A percentile compares a stretch with the other conserved stretches of the same genome.
Evolutionary conservation across 331 rosid genomes (phyloP).

Genomic region (Cydonia oblonga): DNA sequence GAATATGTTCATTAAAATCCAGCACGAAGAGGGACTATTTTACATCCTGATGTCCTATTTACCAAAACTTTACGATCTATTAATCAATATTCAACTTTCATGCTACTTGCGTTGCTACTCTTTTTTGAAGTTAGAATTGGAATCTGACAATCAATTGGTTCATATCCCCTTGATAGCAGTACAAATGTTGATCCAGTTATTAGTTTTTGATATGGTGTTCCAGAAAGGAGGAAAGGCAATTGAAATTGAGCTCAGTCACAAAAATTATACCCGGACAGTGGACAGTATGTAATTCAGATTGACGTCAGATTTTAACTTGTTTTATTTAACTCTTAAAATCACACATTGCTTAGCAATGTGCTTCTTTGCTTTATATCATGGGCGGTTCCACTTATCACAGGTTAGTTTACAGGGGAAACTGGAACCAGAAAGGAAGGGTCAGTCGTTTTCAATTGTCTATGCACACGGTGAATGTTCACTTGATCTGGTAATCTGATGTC

Average conservation of each 20-base stretch:
- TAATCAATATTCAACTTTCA: neutral
- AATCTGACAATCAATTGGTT: neutral
- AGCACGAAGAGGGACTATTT: too few species aligned
- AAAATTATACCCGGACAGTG: slow-evolving; percentile 55
- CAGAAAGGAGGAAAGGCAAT: slow-evolving; percentile 59
- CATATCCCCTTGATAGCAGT: too few species aligned
- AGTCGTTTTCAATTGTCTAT: slow-evolving; percentile 59
- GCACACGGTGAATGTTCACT: slow-evolving; percentile 62
- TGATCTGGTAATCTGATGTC: slow-evolving; percentile 41
- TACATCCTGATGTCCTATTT: neutral
- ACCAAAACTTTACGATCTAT: neutral
- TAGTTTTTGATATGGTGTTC: slow-evolving; percentile 59
- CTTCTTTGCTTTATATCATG: slow-evolving; percentile 14
- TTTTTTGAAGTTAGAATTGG: neutral
- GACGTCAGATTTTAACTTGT: neutral
- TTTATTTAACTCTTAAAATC: neutral
- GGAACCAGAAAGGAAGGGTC: slow-evolving; percentile 43
- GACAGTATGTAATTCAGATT: slow-evolving; percentile 33
- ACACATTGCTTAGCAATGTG: neutral
- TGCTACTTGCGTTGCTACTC: neutral
- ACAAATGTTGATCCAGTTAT: too few species aligned
- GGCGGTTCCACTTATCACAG: slow-evolving; percentile 31
- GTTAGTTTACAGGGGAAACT: slow-evolving; percentile 41
- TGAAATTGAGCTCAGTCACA: slow-evolving; percentile 50
- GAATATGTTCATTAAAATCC: too few species aligned